Conservation (phyloP, 2,329 filamentous ascomycete species). For the Colletotrichum sojae region DNA sequence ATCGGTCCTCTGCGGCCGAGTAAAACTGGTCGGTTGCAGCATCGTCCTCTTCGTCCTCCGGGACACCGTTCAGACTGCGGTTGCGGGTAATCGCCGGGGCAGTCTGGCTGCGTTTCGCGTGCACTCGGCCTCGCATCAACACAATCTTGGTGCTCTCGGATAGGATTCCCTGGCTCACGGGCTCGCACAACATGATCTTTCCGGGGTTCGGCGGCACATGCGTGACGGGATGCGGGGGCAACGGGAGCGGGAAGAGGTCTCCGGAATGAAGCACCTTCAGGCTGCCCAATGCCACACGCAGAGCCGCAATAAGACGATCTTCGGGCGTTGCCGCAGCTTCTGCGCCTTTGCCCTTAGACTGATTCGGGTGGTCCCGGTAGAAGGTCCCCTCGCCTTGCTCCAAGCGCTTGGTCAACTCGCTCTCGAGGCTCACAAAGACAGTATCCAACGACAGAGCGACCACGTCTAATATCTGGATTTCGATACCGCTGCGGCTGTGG, state of each 20-base stretch:
- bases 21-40: conserved; percentile 93
- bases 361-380: conserved; percentile 72
- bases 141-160: conserved; percentile 86
- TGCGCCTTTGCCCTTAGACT: conserved; percentile 58
- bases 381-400: conserved; percentile 89
- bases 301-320: conserved; percentile 67
- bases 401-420: conserved; percentile 81
- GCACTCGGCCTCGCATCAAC: conserved; percentile 75
- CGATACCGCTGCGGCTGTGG: conserved; percentile 82
- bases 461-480: conserved; percentile 87
- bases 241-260: conserved; percentile 82
- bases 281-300: conserved; percentile 81
- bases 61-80: conserved; percentile 70
- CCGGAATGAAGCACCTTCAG: conserved; percentile 86
- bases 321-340: conserved; percentile 11
- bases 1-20: conserved; percentile 88
- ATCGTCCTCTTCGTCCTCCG: conserved; percentile 82
- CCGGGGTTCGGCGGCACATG: conserved; percentile 88
- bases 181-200: conserved; percentile 93
- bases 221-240: conserved; percentile 88
- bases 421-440: conserved; percentile 88
- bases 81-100: conserved; percentile 61
- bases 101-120: conserved; percentile 67
- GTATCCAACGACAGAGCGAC: conserved; percentile 85
- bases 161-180: conserved; percentile 89